Conservation (phyloP, 257 asterid species). For the Ehretia macrophylla region DNA sequence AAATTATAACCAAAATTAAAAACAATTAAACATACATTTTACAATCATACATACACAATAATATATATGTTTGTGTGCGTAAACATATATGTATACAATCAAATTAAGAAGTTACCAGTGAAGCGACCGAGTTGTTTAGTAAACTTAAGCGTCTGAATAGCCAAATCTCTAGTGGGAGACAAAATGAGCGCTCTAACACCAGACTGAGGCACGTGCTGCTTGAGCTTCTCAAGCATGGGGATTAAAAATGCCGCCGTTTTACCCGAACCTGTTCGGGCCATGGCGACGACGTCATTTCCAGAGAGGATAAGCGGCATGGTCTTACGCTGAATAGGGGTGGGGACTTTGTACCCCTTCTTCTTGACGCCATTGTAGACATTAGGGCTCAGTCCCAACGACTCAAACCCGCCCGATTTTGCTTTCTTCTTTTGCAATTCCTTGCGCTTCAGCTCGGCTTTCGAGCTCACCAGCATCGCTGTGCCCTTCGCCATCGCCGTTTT, state of each 20-base stretch:
- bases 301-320: conserved; percentile 76
- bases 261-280: conserved; percentile 98
- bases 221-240: conserved; percentile 92
- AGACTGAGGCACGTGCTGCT: conserved; percentile 82
- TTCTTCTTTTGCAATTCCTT: conserved; percentile 56
- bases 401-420: conserved; percentile 89
- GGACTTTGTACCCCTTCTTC: conserved; percentile 81
- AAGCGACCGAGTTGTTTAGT: conserved; percentile 72
- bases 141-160: conserved; percentile 85
- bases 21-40: background rate
- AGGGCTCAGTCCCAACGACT: conserved; percentile 62
- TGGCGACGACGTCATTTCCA: conserved; percentile 87
- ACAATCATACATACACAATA: too few species aligned
- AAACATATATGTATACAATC: background rate
- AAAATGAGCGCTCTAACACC: conserved; percentile 88
- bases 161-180: conserved; percentile 92
- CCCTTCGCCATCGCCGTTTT: conserved; percentile 19
- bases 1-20: background rate
- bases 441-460: conserved; percentile 50
- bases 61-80: too few species aligned
- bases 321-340: conserved; percentile 93
- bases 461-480: conserved; percentile 39
- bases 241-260: conserved; percentile 89
- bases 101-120: conserved; percentile 50
- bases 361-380: conserved; percentile 71